Evolutionary conservation across 768 basidiomycete genomes (phyloP), one percentile per base, ranked within the genome.

Genomic region (Jaapia argillacea): DNA sequence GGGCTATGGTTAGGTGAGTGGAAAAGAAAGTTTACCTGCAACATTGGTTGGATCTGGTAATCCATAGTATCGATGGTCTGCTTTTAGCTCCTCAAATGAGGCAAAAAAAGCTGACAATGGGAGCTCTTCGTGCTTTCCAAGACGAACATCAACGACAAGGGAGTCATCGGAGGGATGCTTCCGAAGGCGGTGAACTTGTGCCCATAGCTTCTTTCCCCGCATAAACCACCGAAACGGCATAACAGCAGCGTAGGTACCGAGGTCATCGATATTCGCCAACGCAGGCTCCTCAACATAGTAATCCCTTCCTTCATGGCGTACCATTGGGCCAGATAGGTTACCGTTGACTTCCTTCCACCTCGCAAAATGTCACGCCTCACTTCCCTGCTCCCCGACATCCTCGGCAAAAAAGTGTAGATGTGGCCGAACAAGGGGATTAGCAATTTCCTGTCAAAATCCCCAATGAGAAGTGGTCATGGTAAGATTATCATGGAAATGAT

Each of bases 391-490:
- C 3, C 33, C 47, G n/a, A 36, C 28, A 13, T 51, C 49, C 31
- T 48, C 46, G 2, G 46, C 22, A 36, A 45, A 51, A 6, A 41
- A 16, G 3, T 41, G 24, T 6, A 53, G n/a, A 7, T 26, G 26
- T 6, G 14, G 24, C 2, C 46, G 43, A 4, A 48, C 40, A 5
- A 48, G 21, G 1, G 51, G 51, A 25, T 53, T 53, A 5, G 51
- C 46, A n/a, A 50, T 25, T 26, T 53, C 51, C 49, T 53, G 21
- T 24, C n/a, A n/a, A n/a, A n/a, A n/a, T n/a, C n/a, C n/a, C n/a
- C n/a, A n/a, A n/a, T n/a, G n/a, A n/a, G n/a, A n/a, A n/a, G n/a
- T 20, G 14, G 13, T 26, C 22, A 16, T 10, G 22, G 23, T 5
- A 3, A 27, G 20, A 12, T 7, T 43, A 16, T 33, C 16, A 33